phyloP scores from a whole-genome alignment of 2,329 filamentous ascomycete species.

The Sordariomycetes sp. region DNA sequence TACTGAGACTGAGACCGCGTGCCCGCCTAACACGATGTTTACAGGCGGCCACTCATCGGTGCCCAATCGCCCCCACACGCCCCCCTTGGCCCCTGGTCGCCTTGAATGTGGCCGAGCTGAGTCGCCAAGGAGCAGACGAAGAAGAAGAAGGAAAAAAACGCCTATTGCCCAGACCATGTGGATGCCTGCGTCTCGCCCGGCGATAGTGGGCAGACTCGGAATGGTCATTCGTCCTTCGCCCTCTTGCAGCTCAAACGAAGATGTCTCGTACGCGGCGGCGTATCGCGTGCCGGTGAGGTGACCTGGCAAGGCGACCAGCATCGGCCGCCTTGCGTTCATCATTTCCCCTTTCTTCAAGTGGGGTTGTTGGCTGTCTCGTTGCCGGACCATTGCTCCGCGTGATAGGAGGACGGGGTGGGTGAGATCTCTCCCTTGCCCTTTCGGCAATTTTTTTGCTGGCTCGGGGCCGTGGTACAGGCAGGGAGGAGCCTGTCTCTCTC shows the following conservation, averaged over 20 bases:
- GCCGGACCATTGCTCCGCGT: background rate
- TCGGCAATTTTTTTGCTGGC: too few relatives aligned
- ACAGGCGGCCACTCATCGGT: background rate
- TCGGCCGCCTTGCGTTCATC: background rate
- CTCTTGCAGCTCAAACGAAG: background rate
- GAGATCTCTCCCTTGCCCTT: too few relatives aligned
- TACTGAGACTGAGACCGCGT: too few relatives aligned
- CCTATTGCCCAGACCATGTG: background rate
- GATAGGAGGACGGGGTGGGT: background rate
- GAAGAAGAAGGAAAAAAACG: too few relatives aligned
- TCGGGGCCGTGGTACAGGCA: too few relatives aligned
- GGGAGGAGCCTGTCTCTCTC: too few relatives aligned
- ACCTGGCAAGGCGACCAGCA: background rate
- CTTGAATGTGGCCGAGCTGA: background rate
- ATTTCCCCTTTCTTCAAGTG: background rate
- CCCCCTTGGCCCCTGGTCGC: background rate
- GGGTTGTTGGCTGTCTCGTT: background rate
- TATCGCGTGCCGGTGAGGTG: background rate
- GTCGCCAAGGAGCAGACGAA: background rate
- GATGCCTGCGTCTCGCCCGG: background rate
- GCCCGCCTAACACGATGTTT: background rate
- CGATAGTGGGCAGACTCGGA: background rate
- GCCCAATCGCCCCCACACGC: background rate
- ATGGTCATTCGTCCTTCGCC: background rate
- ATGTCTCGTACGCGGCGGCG: background rate